phyloP scores from a whole-genome alignment of 176 grass and related monocot species.

The Stipa capillata region DNA sequence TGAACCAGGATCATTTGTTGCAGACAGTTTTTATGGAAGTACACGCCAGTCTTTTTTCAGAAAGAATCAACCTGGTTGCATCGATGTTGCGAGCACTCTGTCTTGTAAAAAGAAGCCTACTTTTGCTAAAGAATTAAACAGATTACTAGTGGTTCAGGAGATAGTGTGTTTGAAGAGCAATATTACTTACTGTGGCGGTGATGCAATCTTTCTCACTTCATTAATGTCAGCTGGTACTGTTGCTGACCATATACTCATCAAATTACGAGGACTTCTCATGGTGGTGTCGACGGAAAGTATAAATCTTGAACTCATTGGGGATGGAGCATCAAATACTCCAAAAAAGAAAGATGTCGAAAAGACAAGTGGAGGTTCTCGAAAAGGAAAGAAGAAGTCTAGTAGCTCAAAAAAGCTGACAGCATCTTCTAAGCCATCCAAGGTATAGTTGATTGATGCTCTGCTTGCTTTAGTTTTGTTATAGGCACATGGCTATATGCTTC shows the following conservation, averaged over 20 bases:
- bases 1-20: slow-evolving; percentile 36
- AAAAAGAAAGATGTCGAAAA: slow-evolving; percentile 49
- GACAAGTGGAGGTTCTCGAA: slow-evolving; percentile 35
- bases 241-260: slow-evolving; percentile 54
- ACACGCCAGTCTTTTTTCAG: slow-evolving; percentile 52
- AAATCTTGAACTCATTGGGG: slow-evolving; percentile 87
- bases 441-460: slow-evolving; percentile 19
- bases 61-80: slow-evolving; percentile 37
- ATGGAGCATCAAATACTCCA: slow-evolving; percentile 33
- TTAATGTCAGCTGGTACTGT: slow-evolving; percentile 63
- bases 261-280: slow-evolving; percentile 68
- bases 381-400: slow-evolving; percentile 82
- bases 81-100: slow-evolving; percentile 29
- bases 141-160: slow-evolving; percentile 52
- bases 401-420: slow-evolving; percentile 50
- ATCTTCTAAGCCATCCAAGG: slow-evolving; percentile 50
- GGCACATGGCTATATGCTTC: slow-evolving; percentile 21
- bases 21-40: slow-evolving; percentile 38
- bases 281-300: slow-evolving; percentile 60
- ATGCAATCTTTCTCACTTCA: slow-evolving; percentile 72
- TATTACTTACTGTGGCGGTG: slow-evolving; percentile 25
- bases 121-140: slow-evolving; percentile 47
- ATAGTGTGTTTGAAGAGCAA: slow-evolving; percentile 60
- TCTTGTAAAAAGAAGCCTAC: slow-evolving; percentile 35
- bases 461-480: slow-evolving; percentile 4